A percentile compares a stretch with the other conserved stretches of the same genome.
Conservation (phyloP, 495 filamentous ascomycete species). For the Daldinia bambusicola region DNA sequence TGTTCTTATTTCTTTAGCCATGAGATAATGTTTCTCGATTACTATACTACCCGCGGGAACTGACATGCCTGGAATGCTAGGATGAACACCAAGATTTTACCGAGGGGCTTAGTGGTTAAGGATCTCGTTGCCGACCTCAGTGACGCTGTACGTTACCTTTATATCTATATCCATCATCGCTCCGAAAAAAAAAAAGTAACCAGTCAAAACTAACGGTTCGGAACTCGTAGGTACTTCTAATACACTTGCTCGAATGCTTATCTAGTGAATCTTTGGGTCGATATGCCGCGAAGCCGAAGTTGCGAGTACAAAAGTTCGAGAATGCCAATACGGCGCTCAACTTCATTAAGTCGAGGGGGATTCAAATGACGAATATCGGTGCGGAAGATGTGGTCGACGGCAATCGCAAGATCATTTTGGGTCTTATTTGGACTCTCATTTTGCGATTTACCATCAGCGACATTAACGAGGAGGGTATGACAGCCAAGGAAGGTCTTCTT, state of each 20-base stretch:
- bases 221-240: conserved; percentile 78
- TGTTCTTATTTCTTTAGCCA: conserved; percentile 6
- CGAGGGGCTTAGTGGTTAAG: conserved; percentile 76
- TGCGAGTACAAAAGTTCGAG: conserved; percentile 97
- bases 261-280: conserved; percentile 92
- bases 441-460: conserved; percentile 97
- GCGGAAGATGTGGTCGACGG: conserved; percentile 99
- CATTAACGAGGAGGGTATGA: conserved; percentile 98
- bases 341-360: conserved; percentile 88
- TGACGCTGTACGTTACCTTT: conserved; percentile 78
- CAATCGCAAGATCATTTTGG: conserved; percentile 96
- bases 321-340: conserved; percentile 96
- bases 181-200: too few species aligned
- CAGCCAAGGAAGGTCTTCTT: conserved; percentile 92
- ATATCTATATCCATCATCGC: background rate
- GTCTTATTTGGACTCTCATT: conserved; percentile 98
- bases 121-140: conserved; percentile 89
- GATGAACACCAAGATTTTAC: conserved; percentile 94
- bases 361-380: conserved; percentile 98
- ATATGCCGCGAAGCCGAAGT: conserved; percentile 94
- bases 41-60: conserved; percentile 23
- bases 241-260: conserved; percentile 96
- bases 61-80: conserved; percentile 56
- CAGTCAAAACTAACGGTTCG: conserved; percentile 3
- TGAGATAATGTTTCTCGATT: conserved; percentile 30